Percentiles rank a stretch among this genome's conserved stretches.
Evolutionary conservation across 2,329 filamentous ascomycete genomes (phyloP).

Genomic region (Orbilia ellipsospora): DNA sequence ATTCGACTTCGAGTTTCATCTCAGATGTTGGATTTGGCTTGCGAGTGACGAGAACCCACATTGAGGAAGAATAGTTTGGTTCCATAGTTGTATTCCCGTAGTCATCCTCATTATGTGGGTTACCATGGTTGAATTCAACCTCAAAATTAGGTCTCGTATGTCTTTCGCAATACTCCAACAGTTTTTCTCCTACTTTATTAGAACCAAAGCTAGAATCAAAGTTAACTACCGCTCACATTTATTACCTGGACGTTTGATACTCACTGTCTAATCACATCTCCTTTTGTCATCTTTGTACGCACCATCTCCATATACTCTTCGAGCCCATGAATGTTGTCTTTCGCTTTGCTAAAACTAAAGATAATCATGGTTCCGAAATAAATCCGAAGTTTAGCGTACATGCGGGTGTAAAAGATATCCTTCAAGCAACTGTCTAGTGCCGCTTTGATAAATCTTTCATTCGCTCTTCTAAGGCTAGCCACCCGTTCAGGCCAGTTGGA

Average conservation of each 20-base stretch:
- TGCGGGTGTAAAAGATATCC: constrained; percentile 57
- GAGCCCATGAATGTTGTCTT: constrained; percentile 41
- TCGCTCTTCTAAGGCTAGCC: constrained; percentile 51
- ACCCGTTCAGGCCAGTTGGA: constrained; percentile 53
- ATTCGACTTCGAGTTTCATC: constrained; percentile 56
- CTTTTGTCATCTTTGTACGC: constrained; percentile 47
- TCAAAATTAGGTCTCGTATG: background rate
- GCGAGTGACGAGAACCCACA: constrained; percentile 33
- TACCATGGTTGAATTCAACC: constrained; percentile 21
- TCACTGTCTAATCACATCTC: constrained; percentile 58
- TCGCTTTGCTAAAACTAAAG: constrained; percentile 56
- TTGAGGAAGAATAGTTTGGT: constrained; percentile 52
- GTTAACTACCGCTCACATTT: background rate
- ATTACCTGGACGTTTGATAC: background rate
- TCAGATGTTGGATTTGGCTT: constrained; percentile 42
- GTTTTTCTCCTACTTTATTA: constrained; percentile 33
- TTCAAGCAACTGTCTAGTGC: constrained; percentile 55
- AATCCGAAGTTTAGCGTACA: constrained; percentile 56
- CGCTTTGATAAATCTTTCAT: constrained; percentile 55
- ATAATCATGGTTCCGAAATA: constrained; percentile 59
- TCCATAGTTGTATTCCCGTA: constrained; percentile 31
- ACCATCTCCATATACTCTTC: constrained; percentile 56
- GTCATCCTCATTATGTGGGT: constrained; percentile 8
- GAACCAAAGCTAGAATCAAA: constrained; percentile 36
- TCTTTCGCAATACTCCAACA: constrained; percentile 34